Evolutionary conservation across 805 yeast genomes (phyloP).

Genomic region (Maudiozyma pseudohumilis): DNA sequence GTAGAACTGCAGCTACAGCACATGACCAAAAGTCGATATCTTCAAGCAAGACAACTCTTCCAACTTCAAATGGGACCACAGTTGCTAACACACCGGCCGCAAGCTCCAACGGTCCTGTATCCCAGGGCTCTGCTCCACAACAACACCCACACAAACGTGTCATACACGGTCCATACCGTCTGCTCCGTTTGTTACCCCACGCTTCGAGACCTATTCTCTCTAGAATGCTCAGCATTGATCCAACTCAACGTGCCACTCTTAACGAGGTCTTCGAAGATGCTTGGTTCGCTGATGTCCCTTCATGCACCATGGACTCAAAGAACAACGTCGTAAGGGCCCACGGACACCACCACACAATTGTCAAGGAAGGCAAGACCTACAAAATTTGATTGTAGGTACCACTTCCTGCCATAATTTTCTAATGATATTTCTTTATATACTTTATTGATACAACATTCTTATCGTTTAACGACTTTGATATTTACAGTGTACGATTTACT

Average conservation of each 20-base stretch:
- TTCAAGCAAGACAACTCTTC: slow-evolving; percentile 8
- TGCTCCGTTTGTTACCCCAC: slow-evolving; percentile 73
- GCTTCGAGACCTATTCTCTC: slow-evolving; percentile 71
- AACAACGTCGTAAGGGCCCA: slow-evolving; percentile 35
- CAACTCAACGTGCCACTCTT: slow-evolving; percentile 51
- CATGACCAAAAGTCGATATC: slow-evolving; percentile 13
- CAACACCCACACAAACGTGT: slow-evolving; percentile 36
- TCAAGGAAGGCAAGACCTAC: slow-evolving; percentile 38
- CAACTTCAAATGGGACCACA: slow-evolving; percentile 10
- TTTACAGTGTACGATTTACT: no score
- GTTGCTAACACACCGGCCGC: slow-evolving; percentile 11
- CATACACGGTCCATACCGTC: slow-evolving; percentile 74
- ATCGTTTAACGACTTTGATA: no score
- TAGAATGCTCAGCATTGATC: slow-evolving; percentile 54
- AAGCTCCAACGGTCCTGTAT: slow-evolving; percentile 1
- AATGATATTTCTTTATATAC: no score
- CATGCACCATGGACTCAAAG: slow-evolving; percentile 45
- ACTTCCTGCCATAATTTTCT: no score
- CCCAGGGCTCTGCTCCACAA: no score
- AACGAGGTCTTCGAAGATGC: slow-evolving; percentile 57
- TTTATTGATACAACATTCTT: no score
- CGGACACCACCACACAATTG: slow-evolving; percentile 43
- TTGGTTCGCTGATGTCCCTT: slow-evolving; percentile 56
- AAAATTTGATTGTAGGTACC: slow-evolving; percentile 23
- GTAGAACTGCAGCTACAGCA: slow-evolving; percentile 3